phyloP scores from a whole-genome alignment of 2,329 filamentous ascomycete species.

The Ophiocordyceps camponoti-leonardi region DNA sequence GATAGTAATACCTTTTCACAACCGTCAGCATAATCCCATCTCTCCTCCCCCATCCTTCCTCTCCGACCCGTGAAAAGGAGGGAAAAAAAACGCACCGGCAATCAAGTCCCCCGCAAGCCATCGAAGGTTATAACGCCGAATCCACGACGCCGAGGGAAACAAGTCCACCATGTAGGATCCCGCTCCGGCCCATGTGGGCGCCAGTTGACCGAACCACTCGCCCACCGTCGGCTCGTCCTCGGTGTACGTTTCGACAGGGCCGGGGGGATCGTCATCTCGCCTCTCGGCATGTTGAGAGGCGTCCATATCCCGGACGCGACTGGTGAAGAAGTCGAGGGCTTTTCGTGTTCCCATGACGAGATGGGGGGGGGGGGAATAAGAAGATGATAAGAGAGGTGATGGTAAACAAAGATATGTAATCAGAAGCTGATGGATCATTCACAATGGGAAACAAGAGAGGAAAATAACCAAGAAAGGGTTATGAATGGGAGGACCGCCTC shows the following conservation, averaged over 20 bases:
- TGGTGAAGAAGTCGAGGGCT: conserved; percentile 7
- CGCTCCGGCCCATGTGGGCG: conserved; percentile 29
- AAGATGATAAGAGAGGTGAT: too few relatives aligned
- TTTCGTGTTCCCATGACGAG: conserved; percentile 1
- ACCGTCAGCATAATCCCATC: too few relatives aligned
- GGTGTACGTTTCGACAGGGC: conserved; percentile 20
- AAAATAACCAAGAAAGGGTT: too few relatives aligned
- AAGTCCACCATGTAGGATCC: conserved; percentile 29
- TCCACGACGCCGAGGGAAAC: conserved; percentile 56
- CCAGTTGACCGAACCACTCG: conserved; percentile 41
- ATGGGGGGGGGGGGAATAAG: neutral
- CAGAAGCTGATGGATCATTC: too few relatives aligned
- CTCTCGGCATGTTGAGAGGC: conserved; percentile 8
- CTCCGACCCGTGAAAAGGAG: too few relatives aligned
- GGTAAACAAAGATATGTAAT: too few relatives aligned
- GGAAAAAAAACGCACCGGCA: conserved; percentile 31
- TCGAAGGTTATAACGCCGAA: conserved; percentile 50
- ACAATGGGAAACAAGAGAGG: too few relatives aligned
- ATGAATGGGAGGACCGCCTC: neutral
- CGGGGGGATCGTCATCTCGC: conserved; percentile 9
- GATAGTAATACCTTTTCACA: conserved; percentile 15
- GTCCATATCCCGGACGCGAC: conserved; percentile 14
- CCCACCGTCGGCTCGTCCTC: conserved; percentile 49
- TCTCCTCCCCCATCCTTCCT: too few relatives aligned
- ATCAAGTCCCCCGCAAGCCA: conserved; percentile 61